Conservation (phyloP, 2,329 filamentous ascomycete species). For the Paecilomyces niveus region DNA sequence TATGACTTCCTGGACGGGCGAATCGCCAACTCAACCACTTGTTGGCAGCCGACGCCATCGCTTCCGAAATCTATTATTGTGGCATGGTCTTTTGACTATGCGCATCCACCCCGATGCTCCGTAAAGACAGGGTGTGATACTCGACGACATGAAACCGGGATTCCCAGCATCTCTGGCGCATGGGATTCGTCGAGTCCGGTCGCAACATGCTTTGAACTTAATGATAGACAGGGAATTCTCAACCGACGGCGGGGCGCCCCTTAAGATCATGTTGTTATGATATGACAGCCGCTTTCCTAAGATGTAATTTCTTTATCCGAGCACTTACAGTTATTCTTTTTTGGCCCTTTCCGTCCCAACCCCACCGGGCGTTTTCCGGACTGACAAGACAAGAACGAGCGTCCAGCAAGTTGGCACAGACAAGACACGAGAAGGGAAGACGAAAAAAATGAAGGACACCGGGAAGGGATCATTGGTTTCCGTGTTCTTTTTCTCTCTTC, state of each 20-base stretch:
- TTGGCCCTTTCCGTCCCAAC: slow-evolving; percentile 1
- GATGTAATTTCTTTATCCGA: slow-evolving; percentile 10
- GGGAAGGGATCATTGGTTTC: slow-evolving; percentile 7
- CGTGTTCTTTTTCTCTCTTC: slow-evolving; percentile 4
- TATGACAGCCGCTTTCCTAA: neutral
- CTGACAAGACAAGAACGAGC: slow-evolving; percentile 5
- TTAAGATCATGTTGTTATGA: neutral
- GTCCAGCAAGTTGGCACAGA: neutral
- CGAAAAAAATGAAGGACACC: slow-evolving; percentile 11
- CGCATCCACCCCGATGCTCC: neutral
- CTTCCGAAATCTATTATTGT: neutral
- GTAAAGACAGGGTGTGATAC: neutral
- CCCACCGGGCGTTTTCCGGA: slow-evolving; percentile 9
- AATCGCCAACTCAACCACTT: neutral
- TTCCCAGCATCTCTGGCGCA: neutral
- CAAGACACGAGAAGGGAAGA: neutral
- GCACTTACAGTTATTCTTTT: slow-evolving; percentile 2
- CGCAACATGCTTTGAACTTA: neutral
- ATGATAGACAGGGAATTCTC: neutral
- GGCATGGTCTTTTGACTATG: neutral
- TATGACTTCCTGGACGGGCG: neutral
- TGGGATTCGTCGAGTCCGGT: neutral
- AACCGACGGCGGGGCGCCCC: neutral
- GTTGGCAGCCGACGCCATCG: neutral
- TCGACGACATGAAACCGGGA: neutral